phyloP scores from a whole-genome alignment of 306 rosid genomes.

The Lathyrus tuberosus region DNA sequence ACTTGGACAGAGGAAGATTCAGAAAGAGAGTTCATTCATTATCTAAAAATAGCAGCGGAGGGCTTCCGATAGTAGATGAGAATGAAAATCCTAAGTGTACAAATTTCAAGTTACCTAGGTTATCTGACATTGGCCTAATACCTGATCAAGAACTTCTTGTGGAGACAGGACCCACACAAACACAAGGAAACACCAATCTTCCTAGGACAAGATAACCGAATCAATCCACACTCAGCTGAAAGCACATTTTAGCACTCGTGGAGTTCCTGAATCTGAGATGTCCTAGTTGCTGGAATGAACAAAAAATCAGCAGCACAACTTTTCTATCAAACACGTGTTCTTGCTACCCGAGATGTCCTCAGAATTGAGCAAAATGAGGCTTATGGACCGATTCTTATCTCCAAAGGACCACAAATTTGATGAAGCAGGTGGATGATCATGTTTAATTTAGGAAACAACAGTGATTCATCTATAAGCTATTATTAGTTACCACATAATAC shows the following conservation, averaged over 20 bases:
- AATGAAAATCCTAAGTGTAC: conserved; percentile 49
- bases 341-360: conserved; percentile 59
- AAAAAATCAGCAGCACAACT: conserved; percentile 69
- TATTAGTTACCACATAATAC: not conserved
- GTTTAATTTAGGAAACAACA: conserved; percentile 34
- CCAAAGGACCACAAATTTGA: conserved; percentile 75
- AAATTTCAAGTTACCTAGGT: conserved; percentile 54
- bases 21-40: conserved; percentile 61
- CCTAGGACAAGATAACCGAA: conserved; percentile 63
- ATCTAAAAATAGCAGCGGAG: conserved; percentile 59
- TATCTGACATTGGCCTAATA: conserved; percentile 51
- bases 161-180: conserved; percentile 85
- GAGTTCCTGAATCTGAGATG: conserved; percentile 64
- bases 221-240: conserved; percentile 71
- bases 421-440: conserved; percentile 28
- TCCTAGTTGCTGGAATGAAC: conserved; percentile 67
- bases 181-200: conserved; percentile 52
- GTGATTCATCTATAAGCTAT: not conserved
- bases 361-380: conserved; percentile 62
- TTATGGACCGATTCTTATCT: conserved; percentile 67
- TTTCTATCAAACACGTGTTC: conserved; percentile 81
- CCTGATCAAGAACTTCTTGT: conserved; percentile 72
- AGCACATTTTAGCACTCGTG: conserved; percentile 70
- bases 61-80: conserved; percentile 72
- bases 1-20: conserved; percentile 47